These are phyloP conservation scores for Solanum hybrid DNA, from an alignment of 305 asterid species.

Conservation along the genomic window DNA sequence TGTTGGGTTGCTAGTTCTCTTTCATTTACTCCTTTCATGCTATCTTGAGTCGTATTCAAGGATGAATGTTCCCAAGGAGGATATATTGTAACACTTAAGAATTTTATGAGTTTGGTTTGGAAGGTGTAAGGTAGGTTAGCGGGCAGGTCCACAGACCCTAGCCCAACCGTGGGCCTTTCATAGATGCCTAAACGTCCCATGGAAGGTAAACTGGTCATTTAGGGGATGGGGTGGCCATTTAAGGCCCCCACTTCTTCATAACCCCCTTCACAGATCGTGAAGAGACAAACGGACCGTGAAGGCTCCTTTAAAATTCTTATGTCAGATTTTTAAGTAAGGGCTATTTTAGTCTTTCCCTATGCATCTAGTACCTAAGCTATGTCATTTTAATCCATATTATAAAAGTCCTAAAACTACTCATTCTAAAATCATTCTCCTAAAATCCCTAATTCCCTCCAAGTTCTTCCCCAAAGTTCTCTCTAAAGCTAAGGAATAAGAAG, in stretches of 20 bases:
- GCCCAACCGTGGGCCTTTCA: neutral
- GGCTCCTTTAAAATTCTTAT: neutral
- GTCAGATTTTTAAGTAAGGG: neutral
- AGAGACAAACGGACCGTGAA: neutral
- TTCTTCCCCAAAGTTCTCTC: no score
- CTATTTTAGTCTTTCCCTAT: neutral
- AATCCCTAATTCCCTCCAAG: neutral
- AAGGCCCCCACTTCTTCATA: neutral
- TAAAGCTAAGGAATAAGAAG: no score
- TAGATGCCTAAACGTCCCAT: neutral
- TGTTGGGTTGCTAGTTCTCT: neutral
- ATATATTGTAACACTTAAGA: neutral
- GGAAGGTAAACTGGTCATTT: no score
- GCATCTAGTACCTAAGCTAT: neutral
- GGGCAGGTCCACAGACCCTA: neutral
- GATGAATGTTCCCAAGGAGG: neutral
- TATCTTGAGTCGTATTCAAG: neutral
- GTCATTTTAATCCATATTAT: neutral
- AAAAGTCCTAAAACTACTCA: neutral
- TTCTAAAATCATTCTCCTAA: neutral
- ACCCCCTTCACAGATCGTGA: neutral
- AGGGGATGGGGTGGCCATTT: neutral
- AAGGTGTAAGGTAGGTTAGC: neutral
- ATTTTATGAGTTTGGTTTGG: neutral
- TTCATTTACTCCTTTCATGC: neutral